phyloP scores from a whole-genome alignment of 257 asterid species.

The Galeopsis tetrahit region DNA sequence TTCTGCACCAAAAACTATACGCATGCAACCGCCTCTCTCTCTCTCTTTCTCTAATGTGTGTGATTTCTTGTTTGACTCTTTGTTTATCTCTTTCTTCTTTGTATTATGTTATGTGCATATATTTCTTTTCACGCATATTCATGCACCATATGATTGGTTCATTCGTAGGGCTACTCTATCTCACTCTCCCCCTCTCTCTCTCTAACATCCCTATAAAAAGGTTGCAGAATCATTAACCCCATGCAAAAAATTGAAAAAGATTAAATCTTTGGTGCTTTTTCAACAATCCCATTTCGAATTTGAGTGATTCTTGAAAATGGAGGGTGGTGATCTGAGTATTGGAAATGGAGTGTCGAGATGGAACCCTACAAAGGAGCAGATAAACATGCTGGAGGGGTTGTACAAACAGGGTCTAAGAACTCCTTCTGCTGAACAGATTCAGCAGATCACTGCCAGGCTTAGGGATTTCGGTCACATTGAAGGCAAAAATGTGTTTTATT shows the following conservation, averaged over 20 bases:
- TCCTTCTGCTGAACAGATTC: slow-evolving; percentile 83
- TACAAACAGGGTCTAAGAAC: slow-evolving; percentile 80
- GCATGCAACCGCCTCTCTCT: slow-evolving; percentile 56
- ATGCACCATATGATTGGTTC: slow-evolving; percentile 52
- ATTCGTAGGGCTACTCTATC: slow-evolving; percentile 33
- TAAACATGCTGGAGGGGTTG: slow-evolving; percentile 68
- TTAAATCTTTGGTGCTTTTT: background rate
- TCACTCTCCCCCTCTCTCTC: background rate
- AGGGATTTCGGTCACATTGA: slow-evolving; percentile 77
- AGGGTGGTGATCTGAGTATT: slow-evolving; percentile 32
- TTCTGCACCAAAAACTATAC: slow-evolving; percentile 86
- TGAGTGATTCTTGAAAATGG: background rate
- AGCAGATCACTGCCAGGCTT: slow-evolving; percentile 63
- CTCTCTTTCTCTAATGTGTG: slow-evolving; percentile 20
- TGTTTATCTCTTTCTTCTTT: slow-evolving; percentile 40
- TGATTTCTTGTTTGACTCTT: slow-evolving; percentile 55
- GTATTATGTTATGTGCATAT: too few species aligned
- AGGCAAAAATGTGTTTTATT: slow-evolving; percentile 86
- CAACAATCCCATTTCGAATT: too few species aligned
- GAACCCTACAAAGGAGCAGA: slow-evolving; percentile 93
- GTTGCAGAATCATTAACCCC: background rate
- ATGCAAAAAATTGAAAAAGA: slow-evolving; percentile 32
- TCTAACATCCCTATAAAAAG: slow-evolving; percentile 39
- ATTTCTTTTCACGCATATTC: slow-evolving; percentile 45
- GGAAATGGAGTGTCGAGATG: slow-evolving; percentile 65